Conservation (phyloP, 2,329 filamentous ascomycete genomes). For the Epichloe amarillans region DNA sequence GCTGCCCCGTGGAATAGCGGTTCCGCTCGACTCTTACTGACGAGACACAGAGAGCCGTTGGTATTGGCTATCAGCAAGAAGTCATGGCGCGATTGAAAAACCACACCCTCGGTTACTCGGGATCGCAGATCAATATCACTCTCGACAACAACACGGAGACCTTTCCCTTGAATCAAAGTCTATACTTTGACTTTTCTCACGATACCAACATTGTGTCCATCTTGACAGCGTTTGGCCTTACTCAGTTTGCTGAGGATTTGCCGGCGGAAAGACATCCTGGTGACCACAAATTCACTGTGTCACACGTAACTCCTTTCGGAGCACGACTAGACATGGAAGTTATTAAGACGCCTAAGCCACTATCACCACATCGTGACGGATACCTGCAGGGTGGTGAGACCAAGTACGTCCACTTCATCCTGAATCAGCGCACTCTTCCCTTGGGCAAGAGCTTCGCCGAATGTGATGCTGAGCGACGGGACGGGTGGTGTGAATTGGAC, state of each 20-base stretch:
- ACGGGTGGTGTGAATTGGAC: conserved; percentile 65
- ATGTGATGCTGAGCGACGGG: conserved; percentile 47
- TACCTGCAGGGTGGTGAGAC: conserved; percentile 43
- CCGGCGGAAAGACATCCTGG: conserved; percentile 41
- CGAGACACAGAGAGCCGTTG: conserved; percentile 43
- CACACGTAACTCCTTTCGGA: conserved; percentile 57
- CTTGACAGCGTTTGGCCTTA: conserved; percentile 58
- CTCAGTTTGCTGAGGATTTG: conserved; percentile 50
- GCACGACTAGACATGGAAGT: conserved; percentile 62
- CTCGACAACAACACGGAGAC: conserved; percentile 54
- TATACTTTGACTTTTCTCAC: conserved; percentile 70
- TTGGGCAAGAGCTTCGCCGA: conserved; percentile 51
- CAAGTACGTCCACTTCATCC: conserved; percentile 58
- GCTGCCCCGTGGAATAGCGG: neutral
- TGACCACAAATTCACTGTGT: conserved; percentile 49
- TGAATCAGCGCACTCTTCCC: conserved; percentile 62
- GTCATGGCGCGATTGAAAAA: conserved; percentile 57
- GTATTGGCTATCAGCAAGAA: conserved; percentile 61
- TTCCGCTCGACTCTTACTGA: neutral
- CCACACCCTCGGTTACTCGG: conserved; percentile 46
- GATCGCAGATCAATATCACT: conserved; percentile 53
- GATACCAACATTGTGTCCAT: conserved; percentile 62
- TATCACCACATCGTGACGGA: conserved; percentile 39
- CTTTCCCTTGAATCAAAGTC: conserved; percentile 58
- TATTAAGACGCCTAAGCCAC: conserved; percentile 52